These are phyloP conservation scores for Lunasporangiospora selenospora DNA, from an alignment of 192 early-diverging fungal species.

Conservation along the genomic window DNA sequence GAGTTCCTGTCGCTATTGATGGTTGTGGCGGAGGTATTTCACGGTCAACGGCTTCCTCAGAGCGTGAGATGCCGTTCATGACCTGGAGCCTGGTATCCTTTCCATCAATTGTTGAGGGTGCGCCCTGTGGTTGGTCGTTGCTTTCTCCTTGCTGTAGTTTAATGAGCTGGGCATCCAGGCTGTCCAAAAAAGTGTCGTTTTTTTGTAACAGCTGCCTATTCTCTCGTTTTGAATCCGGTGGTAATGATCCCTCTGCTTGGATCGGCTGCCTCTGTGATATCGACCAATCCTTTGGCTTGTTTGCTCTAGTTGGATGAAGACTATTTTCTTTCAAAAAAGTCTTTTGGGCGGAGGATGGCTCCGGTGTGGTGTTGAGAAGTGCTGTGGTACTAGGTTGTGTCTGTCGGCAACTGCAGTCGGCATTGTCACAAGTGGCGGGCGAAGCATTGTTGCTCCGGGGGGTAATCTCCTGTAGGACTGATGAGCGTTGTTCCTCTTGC, in stretches of 20 bases:
- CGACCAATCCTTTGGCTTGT: not conserved
- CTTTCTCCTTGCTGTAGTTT: constrained; percentile 25
- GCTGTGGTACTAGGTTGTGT: not conserved
- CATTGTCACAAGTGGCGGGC: not conserved
- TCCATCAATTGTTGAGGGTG: not conserved
- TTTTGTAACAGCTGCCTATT: not conserved
- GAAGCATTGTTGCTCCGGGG: too few species aligned
- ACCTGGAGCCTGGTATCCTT: constrained; percentile 2
- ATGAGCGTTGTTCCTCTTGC: constrained; percentile 4
- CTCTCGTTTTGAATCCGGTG: not conserved
- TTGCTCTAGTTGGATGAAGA: not conserved
- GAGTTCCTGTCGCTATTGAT: not conserved
- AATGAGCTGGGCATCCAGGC: constrained; percentile 25
- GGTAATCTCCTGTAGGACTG: not conserved
- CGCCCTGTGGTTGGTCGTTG: constrained; percentile 9
- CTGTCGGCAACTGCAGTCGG: not conserved
- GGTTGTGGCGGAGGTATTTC: constrained; percentile 12
- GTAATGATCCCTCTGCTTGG: too few species aligned
- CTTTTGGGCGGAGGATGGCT: not conserved
- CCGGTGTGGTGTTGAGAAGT: not conserved
- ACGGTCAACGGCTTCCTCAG: constrained; percentile 11
- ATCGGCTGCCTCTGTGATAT: not conserved
- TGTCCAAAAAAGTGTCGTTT: constrained; percentile 34
- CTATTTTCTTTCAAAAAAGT: not conserved
- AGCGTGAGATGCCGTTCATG: not conserved